These are phyloP conservation scores for Backusella circina DNA, from an alignment of 192 early-diverging fungal genomes.

Conservation along the genomic window DNA sequence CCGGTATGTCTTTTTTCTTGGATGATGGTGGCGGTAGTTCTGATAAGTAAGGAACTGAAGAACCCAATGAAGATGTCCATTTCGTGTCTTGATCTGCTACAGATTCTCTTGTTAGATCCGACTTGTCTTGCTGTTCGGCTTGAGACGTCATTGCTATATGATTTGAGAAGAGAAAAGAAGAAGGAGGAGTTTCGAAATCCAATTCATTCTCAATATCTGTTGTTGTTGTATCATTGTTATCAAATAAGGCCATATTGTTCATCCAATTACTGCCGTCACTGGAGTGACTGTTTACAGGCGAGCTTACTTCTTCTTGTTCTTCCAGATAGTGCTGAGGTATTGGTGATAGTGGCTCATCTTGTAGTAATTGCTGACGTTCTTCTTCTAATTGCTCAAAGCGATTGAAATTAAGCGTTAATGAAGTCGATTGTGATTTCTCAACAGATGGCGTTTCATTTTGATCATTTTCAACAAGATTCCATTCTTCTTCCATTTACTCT, in stretches of 20 bases:
- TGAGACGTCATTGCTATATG: neutral
- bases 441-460: neutral
- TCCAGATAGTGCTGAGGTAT: neutral
- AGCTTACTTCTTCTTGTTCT: neutral
- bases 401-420: neutral
- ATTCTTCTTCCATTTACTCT: conserved; percentile 8
- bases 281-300: neutral
- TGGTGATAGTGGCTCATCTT: neutral
- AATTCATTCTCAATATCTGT: conserved; percentile 1
- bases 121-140: neutral
- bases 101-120: neutral
- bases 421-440: neutral
- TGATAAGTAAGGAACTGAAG: conserved; percentile 5
- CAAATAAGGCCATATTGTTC: neutral
- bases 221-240: neutral
- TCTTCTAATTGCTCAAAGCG: conserved; percentile 4
- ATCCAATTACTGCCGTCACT: conserved; percentile 1
- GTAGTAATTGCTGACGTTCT: neutral
- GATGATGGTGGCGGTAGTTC: neutral
- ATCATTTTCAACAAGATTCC: neutral
- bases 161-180: neutral
- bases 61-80: neutral
- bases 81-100: neutral
- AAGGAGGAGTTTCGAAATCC: neutral
- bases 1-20: neutral